Evolutionary conservation across 2,329 filamentous ascomycete species (phyloP), one percentile per base, ranked within the genome.

Genomic region (Neurospora crassa): DNA sequence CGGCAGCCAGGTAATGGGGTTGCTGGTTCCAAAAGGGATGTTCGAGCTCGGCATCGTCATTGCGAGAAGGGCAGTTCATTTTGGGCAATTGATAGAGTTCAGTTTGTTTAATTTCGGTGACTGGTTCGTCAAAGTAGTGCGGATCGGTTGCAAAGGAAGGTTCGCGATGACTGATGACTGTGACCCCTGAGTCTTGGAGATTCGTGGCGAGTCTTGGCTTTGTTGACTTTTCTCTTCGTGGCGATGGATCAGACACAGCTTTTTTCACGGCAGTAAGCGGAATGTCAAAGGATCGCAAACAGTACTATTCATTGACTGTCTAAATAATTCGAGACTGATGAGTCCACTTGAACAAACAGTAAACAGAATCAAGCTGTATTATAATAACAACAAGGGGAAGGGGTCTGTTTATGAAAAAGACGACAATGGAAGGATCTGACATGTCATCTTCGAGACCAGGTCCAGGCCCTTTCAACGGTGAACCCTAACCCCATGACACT

Each of bases 31-130:
- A 87, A 40, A 81, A 80, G 68, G 83, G 82, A 73, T 86, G 84
- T 68, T 81, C 78, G 69, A 79, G 68, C 78, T 80, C 72, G 20
- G 5, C 47, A 68, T 82, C 81, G 74, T 87, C 86, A 68, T 84
- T 86, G 73, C 85, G 83, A 40, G 85, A 86, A 14, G 86, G 85
- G 72, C 86, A 86, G 74, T 87, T 88, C 86, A 88, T 87, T 40
- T 69, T 73, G 24, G n/a, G 47, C 20, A 53, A 16, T 16, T 53
- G 45, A 11, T 24, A n/a, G 18, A 45, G n/a, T 3, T 20, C 7
- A 45, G 42, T 53, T 5, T 29, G 20, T 16, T 29, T 29, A 29
- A 59, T 59, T 29, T 59, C 47, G 47, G 20, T 24, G 29, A 16
- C 5, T 16, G 20, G 4, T 59, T 59, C 12, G 43, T n/a, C n/a